A percentile compares a stretch with the other conserved stretches of the same genome.
These are phyloP conservation scores for Penicillium verrucosum DNA, from an alignment of 2,329 filamentous ascomycete species.

Conservation along the genomic window DNA sequence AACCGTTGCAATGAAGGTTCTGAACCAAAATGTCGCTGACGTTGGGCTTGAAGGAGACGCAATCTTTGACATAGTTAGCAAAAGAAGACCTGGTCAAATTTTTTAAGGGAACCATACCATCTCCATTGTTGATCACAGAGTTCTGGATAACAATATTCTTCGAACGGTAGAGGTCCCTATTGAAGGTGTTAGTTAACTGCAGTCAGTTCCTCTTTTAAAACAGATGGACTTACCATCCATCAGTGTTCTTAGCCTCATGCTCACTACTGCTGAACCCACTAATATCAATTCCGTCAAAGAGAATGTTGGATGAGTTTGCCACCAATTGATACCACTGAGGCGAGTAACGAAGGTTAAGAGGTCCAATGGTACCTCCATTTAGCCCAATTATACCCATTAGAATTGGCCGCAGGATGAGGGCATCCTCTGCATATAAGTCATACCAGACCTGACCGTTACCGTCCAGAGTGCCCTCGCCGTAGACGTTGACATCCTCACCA, in stretches of 20 bases:
- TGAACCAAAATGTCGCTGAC: slow-evolving; percentile 66
- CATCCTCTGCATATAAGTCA: slow-evolving; percentile 57
- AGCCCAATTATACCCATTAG: slow-evolving; percentile 58
- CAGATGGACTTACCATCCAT: slow-evolving; percentile 47
- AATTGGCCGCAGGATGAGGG: slow-evolving; percentile 58
- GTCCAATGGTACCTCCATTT: slow-evolving; percentile 56
- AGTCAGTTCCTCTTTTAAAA: neutral
- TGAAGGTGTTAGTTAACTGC: neutral
- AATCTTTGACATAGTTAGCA: slow-evolving; percentile 46
- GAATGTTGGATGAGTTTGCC: slow-evolving; percentile 62
- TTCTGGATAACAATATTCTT: slow-evolving; percentile 64
- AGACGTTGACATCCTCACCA: slow-evolving; percentile 64
- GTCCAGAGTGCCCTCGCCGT: slow-evolving; percentile 61
- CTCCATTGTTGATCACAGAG: slow-evolving; percentile 61
- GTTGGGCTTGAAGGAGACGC: slow-evolving; percentile 72
- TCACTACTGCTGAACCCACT: slow-evolving; percentile 52
- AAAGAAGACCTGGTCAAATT: neutral
- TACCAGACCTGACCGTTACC: slow-evolving; percentile 66
- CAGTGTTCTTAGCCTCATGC: slow-evolving; percentile 62
- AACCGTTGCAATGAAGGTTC: slow-evolving; percentile 65
- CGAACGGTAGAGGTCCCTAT: slow-evolving; percentile 51
- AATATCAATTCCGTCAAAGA: slow-evolving; percentile 63
- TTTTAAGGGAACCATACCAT: slow-evolving; percentile 41
- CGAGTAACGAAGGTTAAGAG: slow-evolving; percentile 60
- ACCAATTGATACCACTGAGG: slow-evolving; percentile 64